Conservation (phyloP, 2,329 filamentous ascomycete species). For the Ophiostoma sp. region DNA sequence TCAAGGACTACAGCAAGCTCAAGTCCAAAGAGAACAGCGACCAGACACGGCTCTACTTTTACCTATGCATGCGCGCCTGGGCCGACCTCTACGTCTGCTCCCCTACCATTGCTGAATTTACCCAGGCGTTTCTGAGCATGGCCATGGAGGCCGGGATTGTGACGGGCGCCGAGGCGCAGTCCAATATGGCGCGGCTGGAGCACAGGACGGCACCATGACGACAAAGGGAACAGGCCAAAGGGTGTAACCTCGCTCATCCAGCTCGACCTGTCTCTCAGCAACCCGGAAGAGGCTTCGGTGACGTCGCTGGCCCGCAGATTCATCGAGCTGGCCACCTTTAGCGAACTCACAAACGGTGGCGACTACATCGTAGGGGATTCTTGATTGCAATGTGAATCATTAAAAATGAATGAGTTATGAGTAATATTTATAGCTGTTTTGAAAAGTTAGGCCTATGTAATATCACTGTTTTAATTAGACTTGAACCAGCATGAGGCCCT, state of each 20-base stretch:
- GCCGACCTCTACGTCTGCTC: conserved; percentile 29
- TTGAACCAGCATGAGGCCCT: no score
- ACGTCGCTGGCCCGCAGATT: conserved; percentile 16
- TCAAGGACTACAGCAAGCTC: conserved; percentile 20
- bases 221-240: neutral
- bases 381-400: neutral
- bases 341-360: conserved; percentile 2
- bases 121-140: conserved; percentile 30
- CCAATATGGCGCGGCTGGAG: conserved; percentile 12
- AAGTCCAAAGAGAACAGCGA: neutral
- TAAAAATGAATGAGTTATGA: no score
- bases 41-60: conserved; percentile 28
- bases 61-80: conserved; percentile 30
- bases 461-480: no score
- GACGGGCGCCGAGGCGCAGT: conserved; percentile 23
- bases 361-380: neutral
- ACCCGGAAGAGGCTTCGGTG: conserved; percentile 20
- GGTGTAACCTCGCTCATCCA: conserved; percentile 17
- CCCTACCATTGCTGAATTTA: conserved; percentile 27
- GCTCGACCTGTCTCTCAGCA: conserved; percentile 20
- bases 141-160: conserved; percentile 24
- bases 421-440: no score
- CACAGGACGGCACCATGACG: conserved; percentile 13
- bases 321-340: conserved; percentile 16
- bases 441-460: no score